Evolutionary conservation across 768 basidiomycete species (phyloP).

Genomic region (Coprinopsis strossmayeri): DNA sequence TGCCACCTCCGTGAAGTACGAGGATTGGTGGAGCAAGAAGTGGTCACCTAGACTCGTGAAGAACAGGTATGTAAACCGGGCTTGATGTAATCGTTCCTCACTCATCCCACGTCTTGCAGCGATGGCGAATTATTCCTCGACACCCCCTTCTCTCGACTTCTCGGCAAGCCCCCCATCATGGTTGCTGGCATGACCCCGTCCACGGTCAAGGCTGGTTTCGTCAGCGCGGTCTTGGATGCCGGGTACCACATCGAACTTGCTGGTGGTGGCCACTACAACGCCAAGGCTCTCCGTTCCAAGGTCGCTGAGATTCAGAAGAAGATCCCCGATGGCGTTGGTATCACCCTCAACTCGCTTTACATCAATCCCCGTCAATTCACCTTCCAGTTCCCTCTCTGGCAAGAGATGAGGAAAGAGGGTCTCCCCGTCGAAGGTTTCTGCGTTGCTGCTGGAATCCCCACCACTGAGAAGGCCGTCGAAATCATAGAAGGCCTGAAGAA

Average conservation of each 20-base stretch:
- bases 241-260: slow-evolving; percentile 97
- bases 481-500: slow-evolving; percentile 79
- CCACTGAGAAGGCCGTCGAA: slow-evolving; percentile 93
- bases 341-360: slow-evolving; percentile 93
- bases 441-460: slow-evolving; percentile 95
- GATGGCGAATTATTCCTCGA: slow-evolving; percentile 92
- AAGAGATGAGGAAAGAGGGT: slow-evolving; percentile 94
- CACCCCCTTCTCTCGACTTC: slow-evolving; percentile 91
- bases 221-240: slow-evolving; percentile 85
- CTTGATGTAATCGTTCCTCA: slow-evolving; percentile 4
- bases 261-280: slow-evolving; percentile 96
- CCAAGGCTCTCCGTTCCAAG: slow-evolving; percentile 81
- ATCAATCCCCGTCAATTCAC: slow-evolving; percentile 97
- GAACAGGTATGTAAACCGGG: slow-evolving; percentile 70
- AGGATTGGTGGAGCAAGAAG: slow-evolving; percentile 90
- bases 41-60: slow-evolving; percentile 82
- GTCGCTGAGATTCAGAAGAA: slow-evolving; percentile 86
- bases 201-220: slow-evolving; percentile 93
- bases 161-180: slow-evolving; percentile 98
- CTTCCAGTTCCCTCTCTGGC: slow-evolving; percentile 98
- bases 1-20: slow-evolving; percentile 55
- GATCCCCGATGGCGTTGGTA: slow-evolving; percentile 82
- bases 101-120: slow-evolving; percentile 33
- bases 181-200: slow-evolving; percentile 99
- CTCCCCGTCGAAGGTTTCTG: slow-evolving; percentile 98